phyloP scores from a whole-genome alignment of 1,139 yeast species.

The Taphrina confusa region DNA sequence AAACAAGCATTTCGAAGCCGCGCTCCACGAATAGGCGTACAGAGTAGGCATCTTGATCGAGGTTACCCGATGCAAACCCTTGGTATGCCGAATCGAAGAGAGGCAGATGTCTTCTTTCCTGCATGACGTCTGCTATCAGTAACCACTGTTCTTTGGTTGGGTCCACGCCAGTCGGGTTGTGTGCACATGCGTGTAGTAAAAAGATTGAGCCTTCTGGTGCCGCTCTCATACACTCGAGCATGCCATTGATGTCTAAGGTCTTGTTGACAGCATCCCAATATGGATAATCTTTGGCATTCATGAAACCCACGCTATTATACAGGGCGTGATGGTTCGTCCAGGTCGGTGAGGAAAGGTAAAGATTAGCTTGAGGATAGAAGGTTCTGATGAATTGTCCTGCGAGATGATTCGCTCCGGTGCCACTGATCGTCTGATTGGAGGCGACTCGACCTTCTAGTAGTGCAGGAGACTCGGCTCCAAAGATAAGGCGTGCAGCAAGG shows the following conservation, averaged over 20 bases:
- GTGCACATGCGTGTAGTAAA: slow-evolving; percentile 90
- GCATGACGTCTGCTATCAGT: slow-evolving; percentile 62
- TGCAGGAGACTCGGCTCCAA: slow-evolving; percentile 54
- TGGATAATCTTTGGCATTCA: slow-evolving; percentile 64
- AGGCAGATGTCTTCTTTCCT: slow-evolving; percentile 62
- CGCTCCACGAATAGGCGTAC: slow-evolving; percentile 51
- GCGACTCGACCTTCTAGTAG: slow-evolving; percentile 39
- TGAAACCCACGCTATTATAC: slow-evolving; percentile 66
- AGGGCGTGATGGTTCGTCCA: slow-evolving; percentile 95
- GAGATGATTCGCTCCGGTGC: slow-evolving; percentile 93
- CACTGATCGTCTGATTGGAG: slow-evolving; percentile 84
- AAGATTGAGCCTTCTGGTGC: slow-evolving; percentile 59
- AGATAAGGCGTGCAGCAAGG: slow-evolving; percentile 72
- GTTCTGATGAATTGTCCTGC: slow-evolving; percentile 69
- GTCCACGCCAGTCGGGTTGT: slow-evolving; percentile 95
- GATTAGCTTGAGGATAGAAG: slow-evolving; percentile 48
- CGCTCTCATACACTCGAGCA: slow-evolving; percentile 45
- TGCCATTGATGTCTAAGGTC: slow-evolving; percentile 58
- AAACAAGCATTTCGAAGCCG: slow-evolving; percentile 60
- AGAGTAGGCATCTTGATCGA: slow-evolving; percentile 56
- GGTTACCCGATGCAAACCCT: slow-evolving; percentile 80
- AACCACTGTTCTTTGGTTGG: slow-evolving; percentile 80
- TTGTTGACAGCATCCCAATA: slow-evolving; percentile 72
- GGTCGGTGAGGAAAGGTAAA: slow-evolving; percentile 85
- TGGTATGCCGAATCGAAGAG: slow-evolving; percentile 92